These are phyloP conservation scores for Mycena floridula DNA, from an alignment of 768 basidiomycete genomes.

Conservation along the genomic window DNA sequence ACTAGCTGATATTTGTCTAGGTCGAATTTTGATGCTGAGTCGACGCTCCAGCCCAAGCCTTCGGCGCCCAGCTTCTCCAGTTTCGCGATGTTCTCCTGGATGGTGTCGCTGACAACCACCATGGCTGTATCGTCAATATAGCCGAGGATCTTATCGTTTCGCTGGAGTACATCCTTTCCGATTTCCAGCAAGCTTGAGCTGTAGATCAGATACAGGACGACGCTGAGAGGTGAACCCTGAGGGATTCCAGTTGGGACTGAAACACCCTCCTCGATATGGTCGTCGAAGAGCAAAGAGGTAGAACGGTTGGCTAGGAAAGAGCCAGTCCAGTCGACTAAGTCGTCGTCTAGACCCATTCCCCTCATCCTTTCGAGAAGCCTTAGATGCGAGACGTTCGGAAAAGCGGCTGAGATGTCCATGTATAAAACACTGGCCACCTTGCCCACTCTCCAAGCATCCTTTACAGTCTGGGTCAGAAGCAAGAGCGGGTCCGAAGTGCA, in stretches of 20 bases:
- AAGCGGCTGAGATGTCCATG: conserved; percentile 38
- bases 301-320: conserved; percentile 3
- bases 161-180: background rate
- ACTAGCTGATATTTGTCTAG: too few relatives aligned
- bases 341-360: background rate
- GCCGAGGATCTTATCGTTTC: background rate
- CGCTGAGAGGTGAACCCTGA: conserved; percentile 4
- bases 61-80: conserved; percentile 13
- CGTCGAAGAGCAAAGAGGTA: conserved; percentile 4
- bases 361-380: conserved; percentile 25
- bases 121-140: conserved; percentile 16
- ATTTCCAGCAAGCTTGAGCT: conserved; percentile 1
- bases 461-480: conserved; percentile 24
- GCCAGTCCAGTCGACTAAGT: background rate
- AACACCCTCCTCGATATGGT: background rate
- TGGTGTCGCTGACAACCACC: conserved; percentile 8
- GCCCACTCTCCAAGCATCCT: conserved; percentile 26
- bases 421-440: conserved; percentile 31
- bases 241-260: conserved; percentile 2
- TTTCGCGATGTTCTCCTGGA: conserved; percentile 6
- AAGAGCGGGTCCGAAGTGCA: conserved; percentile 30
- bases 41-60: background rate
- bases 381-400: conserved; percentile 29
- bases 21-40: background rate
- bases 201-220: conserved; percentile 5